Percentiles rank a stretch among this genome's conserved stretches.
Conservation (phyloP, 768 basidiomycete genomes). For the Tricholoma bakamatsutake region DNA sequence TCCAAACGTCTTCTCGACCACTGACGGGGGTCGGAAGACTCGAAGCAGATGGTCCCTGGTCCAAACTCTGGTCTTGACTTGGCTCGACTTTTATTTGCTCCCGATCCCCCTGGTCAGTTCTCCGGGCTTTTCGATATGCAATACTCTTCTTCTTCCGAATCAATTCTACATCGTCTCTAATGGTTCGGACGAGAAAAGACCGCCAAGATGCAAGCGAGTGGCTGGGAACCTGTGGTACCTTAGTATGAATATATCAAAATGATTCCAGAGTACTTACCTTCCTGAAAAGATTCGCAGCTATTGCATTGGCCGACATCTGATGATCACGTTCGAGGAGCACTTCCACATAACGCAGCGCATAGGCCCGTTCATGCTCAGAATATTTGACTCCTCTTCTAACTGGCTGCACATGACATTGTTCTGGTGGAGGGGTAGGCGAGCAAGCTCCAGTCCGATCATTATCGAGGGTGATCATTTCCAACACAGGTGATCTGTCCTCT, state of each 20-base stretch:
- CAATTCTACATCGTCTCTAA: slow-evolving; percentile 36
- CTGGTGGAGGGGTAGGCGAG: slow-evolving; percentile 45
- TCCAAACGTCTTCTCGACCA: slow-evolving; percentile 1
- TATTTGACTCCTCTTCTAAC: slow-evolving; percentile 29
- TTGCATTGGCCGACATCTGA: slow-evolving; percentile 28
- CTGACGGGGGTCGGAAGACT: not conserved
- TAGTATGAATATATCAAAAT: slow-evolving; percentile 44
- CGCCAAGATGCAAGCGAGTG: slow-evolving; percentile 50
- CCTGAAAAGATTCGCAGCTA: slow-evolving; percentile 33
- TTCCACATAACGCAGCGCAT: slow-evolving; percentile 36
- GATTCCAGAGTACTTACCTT: slow-evolving; percentile 34
- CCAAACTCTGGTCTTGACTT: slow-evolving; percentile 3
- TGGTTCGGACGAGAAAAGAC: slow-evolving; percentile 25
- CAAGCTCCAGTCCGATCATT: slow-evolving; percentile 10
- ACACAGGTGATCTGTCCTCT: not conserved
- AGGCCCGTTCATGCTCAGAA: slow-evolving; percentile 46
- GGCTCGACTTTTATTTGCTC: slow-evolving; percentile 8
- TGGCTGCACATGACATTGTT: slow-evolving; percentile 21
- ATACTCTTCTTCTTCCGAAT: slow-evolving; percentile 47
- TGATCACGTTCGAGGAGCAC: slow-evolving; percentile 45
- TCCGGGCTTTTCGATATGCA: slow-evolving; percentile 37
- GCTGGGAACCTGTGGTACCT: slow-evolving; percentile 46
- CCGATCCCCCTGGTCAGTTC: slow-evolving; percentile 6
- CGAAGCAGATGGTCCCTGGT: not conserved
- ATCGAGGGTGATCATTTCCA: not conserved